A percentile compares a stretch with the other conserved stretches of the same genome.
Conservation (phyloP, 1,284 basidiomycete genomes). For the Coniferiporia sulphurascens region DNA sequence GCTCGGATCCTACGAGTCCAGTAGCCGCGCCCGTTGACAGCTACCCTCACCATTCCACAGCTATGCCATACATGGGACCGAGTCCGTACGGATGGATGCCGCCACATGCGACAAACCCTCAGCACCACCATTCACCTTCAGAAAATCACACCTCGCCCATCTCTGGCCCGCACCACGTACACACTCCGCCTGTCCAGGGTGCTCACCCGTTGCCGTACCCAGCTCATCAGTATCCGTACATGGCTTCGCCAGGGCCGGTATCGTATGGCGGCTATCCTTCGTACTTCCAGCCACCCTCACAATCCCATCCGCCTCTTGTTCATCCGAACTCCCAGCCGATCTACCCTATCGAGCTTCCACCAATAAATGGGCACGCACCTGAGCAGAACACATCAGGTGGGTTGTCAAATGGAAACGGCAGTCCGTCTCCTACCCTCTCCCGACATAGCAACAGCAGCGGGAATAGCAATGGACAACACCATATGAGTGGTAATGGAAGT, state of each 20-base stretch:
- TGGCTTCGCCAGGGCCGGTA: slow-evolving; percentile 8
- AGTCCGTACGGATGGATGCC: slow-evolving; percentile 32
- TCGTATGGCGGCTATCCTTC: slow-evolving; percentile 21
- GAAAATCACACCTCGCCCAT: slow-evolving; percentile 2
- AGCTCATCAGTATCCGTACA: slow-evolving; percentile 14
- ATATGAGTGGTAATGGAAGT: slow-evolving; percentile 22
- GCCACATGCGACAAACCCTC: slow-evolving; percentile 17
- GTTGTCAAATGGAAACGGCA: slow-evolving; percentile 8
- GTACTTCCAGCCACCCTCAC: slow-evolving; percentile 34
- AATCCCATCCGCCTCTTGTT: slow-evolving; percentile 25
- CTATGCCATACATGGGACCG: slow-evolving; percentile 26
- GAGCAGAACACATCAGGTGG: slow-evolving; percentile 1
- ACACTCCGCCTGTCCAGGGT: slow-evolving; percentile 4
- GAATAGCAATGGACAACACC: slow-evolving; percentile 8
- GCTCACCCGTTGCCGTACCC: slow-evolving; percentile 7
- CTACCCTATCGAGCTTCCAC: slow-evolving; percentile 26
- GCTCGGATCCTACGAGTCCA: slow-evolving; percentile 33
- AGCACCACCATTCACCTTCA: slow-evolving; percentile 6
- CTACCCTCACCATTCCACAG: slow-evolving; percentile 29
- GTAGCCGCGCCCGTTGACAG: slow-evolving; percentile 28
- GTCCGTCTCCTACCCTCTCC: slow-evolving; percentile 16
- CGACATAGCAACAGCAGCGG: slow-evolving; percentile 8
- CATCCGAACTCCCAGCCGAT: slow-evolving; percentile 25
- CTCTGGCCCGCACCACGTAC: slow-evolving; percentile 2
- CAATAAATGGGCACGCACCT: slow-evolving; percentile 11